Evolutionary conservation across 495 filamentous ascomycete genomes (phyloP).

Genomic region (Barbatosphaeria neglecta): DNA sequence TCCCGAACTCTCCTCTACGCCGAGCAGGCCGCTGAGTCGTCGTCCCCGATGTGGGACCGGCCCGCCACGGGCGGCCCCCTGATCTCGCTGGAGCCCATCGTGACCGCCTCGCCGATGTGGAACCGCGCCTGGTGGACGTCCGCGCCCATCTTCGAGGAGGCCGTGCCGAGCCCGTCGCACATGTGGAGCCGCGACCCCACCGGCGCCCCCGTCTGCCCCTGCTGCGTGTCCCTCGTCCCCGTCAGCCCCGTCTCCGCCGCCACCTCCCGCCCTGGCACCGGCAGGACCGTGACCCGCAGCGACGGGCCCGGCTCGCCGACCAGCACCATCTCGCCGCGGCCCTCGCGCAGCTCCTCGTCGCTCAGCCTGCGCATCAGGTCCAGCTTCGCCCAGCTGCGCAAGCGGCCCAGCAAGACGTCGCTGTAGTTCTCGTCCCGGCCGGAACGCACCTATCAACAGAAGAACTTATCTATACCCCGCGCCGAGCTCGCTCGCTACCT

Average conservation of each 20-base stretch:
- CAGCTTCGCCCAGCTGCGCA: not conserved
- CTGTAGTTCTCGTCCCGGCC: too few species aligned
- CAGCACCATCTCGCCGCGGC: too few species aligned
- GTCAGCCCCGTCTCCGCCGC: not conserved
- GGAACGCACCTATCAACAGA: too few species aligned
- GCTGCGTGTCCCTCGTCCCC: not conserved
- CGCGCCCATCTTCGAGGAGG: conserved; percentile 1
- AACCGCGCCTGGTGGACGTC: not conserved
- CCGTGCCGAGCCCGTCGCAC: not conserved
- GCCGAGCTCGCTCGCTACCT: too few species aligned
- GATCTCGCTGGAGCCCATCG: not conserved
- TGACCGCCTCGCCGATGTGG: conserved; percentile 1
- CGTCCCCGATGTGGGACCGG: conserved; percentile 1
- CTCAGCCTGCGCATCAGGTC: not conserved
- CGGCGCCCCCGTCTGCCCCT: not conserved
- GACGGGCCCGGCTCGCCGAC: not conserved
- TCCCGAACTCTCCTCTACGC: conserved; percentile 2
- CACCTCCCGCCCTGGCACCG: not conserved
- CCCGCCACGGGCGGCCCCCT: not conserved
- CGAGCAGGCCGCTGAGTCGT: not conserved
- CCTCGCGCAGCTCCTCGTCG: conserved; percentile 1
- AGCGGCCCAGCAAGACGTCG: not conserved
- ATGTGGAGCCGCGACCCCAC: conserved; percentile 1
- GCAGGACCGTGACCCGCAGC: not conserved
- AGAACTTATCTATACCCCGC: too few species aligned